phyloP scores from a whole-genome alignment of 306 rosid species.

The Bauhinia variegata region DNA sequence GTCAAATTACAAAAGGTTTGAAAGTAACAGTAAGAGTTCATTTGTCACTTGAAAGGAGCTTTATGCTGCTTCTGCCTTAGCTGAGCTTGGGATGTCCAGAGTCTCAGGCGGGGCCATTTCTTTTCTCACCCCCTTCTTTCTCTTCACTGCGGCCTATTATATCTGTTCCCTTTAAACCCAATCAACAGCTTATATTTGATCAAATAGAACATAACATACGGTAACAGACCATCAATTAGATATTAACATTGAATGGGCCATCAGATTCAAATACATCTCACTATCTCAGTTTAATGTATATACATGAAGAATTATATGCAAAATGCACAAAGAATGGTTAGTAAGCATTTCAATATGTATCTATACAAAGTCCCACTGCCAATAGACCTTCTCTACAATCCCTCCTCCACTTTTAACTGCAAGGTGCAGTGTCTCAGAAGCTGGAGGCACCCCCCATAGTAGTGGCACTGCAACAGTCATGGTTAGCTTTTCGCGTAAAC shows the following conservation, averaged over 20 bases:
- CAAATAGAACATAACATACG: neutral
- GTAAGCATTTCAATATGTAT: slow-evolving; percentile 39
- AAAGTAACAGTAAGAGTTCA: no score
- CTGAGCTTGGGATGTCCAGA: no score
- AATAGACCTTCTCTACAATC: slow-evolving; percentile 89
- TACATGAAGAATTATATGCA: slow-evolving; percentile 60
- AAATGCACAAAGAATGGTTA: slow-evolving; percentile 70
- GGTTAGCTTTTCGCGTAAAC: slow-evolving; percentile 87
- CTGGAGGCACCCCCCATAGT: slow-evolving; percentile 99
- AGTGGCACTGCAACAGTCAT: slow-evolving; percentile 98
- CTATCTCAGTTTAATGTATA: slow-evolving; percentile 47
- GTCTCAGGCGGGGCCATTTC: no score
- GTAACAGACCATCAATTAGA: slow-evolving; percentile 28
- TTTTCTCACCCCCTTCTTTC: no score
- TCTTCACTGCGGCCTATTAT: no score
- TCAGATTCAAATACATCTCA: neutral
- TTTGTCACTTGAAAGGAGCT: no score
- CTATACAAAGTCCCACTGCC: slow-evolving; percentile 97
- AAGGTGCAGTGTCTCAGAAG: slow-evolving; percentile 88
- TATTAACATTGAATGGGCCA: slow-evolving; percentile 18
- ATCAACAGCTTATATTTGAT: neutral
- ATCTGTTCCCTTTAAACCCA: no score
- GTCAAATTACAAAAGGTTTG: no score
- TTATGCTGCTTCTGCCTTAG: no score
- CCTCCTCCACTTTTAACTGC: slow-evolving; percentile 99